Evolutionary conservation across 306 rosid genomes (phyloP), one percentile per base, ranked within the genome.

Genomic region (Delonix regia): DNA sequence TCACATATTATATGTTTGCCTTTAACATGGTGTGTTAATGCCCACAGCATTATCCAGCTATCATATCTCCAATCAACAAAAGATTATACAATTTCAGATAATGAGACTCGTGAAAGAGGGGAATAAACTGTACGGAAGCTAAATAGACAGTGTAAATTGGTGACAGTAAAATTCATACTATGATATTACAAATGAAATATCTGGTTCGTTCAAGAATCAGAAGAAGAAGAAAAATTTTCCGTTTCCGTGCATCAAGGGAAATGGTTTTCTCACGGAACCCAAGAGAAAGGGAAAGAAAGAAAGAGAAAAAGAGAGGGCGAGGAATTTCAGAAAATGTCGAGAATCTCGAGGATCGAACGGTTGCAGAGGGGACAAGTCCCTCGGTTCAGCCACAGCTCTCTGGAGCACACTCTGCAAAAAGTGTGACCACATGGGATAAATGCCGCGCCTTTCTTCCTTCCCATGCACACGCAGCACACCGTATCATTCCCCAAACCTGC

Each of bases 381-480:
- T 81, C 98, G 90, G 44, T 93, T 96, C 71, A 91, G 1, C 99
- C 98, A 96, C 81, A 96, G 68, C 88, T 96, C 99, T 73, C 96
- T 87, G n/a, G 98, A 91, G 68, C 99, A 96, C 84, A 93, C 94
- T 33, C 99, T 91, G 82, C 99, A 96, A 80, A 88, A 96, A 0
- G 99, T 96, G 81, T 96, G 99, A 34, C 99, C 98, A 79, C 99
- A 96, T 71, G 99, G 99, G 33, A 96, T 96, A 80, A 93, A 93
- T 33, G 99, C 99, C 30, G 97, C 97, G 0, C 96, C 98, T 77
- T 91, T 94, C 76, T 87, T 86, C 86, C 96, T 85, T 13, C 89
- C 90, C 97, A 94, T 91, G 87, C 98, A 91, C 91, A 94, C 97
- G 94, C 98, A 91, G 81, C 98, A 94, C 96, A 93, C 87, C 45